Conservation (phyloP, 2,329 filamentous ascomycete species). For the Trichoderma sp. region DNA sequence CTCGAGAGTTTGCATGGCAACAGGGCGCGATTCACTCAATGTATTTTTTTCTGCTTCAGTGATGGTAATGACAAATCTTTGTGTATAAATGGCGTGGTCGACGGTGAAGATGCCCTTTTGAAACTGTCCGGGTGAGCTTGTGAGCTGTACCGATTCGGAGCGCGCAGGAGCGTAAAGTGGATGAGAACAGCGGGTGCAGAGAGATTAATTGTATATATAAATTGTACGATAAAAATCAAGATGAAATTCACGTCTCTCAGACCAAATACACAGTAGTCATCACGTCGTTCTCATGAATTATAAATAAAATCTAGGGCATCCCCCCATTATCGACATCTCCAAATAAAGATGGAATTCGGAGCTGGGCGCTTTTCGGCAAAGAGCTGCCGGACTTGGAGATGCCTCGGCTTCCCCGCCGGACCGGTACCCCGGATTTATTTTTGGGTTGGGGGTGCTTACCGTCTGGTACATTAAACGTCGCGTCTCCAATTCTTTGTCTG, state of each 20-base stretch:
- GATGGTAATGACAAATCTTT: conserved; percentile 4
- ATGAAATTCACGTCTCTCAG: neutral
- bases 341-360: neutral
- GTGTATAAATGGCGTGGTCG: neutral
- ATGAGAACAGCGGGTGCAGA: neutral
- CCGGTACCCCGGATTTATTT: conserved; percentile 2
- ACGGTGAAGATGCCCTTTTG: neutral
- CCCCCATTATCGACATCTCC: neutral
- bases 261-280: neutral
- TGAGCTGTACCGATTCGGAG: neutral
- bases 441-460: neutral
- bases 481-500: neutral
- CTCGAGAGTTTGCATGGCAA: conserved; percentile 14
- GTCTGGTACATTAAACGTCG: neutral
- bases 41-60: conserved; percentile 10
- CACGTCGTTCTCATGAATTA: neutral
- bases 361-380: conserved; percentile 3
- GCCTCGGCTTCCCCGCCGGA: conserved; percentile 28
- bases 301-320: neutral
- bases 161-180: neutral
- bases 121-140: neutral
- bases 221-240: neutral
- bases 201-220: neutral
- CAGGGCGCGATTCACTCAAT: conserved; percentile 15
- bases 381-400: conserved; percentile 21